phyloP scores from a whole-genome alignment of 2,329 filamentous ascomycete species.

The Sporothrix curviconia region DNA sequence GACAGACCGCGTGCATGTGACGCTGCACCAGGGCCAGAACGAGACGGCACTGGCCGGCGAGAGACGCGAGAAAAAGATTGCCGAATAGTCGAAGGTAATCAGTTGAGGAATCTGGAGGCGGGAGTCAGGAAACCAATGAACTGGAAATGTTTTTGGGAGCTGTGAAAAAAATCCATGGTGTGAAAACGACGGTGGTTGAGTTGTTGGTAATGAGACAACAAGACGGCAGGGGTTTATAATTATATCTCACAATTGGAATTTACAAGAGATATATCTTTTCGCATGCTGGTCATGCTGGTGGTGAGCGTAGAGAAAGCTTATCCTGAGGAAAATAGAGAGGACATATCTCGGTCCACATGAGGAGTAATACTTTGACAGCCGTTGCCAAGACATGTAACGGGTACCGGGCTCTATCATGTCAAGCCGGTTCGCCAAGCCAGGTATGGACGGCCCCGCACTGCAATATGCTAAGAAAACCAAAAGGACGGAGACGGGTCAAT shows the following conservation, averaged over 20 bases:
- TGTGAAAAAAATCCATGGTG: neutral
- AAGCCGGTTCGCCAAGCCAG: neutral
- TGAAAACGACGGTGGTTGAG: neutral
- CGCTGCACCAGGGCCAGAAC: slow-evolving; percentile 25
- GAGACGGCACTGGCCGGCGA: slow-evolving; percentile 16
- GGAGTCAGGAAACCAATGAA: no score
- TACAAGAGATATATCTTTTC: no score
- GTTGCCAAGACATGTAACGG: no score
- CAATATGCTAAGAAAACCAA: no score
- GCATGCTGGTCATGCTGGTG: no score
- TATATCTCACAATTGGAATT: no score
- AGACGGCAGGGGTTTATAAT: neutral
- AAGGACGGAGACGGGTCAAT: no score
- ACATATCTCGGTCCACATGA: no score
- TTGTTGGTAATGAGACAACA: neutral
- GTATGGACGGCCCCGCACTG: neutral
- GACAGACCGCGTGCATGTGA: slow-evolving; percentile 29
- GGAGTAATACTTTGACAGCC: no score
- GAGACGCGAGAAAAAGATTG: neutral
- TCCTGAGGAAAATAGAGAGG: no score
- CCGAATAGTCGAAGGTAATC: neutral
- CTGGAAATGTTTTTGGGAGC: no score
- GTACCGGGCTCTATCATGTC: neutral
- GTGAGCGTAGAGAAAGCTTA: no score
- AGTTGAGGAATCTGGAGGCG: neutral